Evolutionary conservation across 148 eudicot species (phyloP).

Genomic region (Rhododendron vialii): DNA sequence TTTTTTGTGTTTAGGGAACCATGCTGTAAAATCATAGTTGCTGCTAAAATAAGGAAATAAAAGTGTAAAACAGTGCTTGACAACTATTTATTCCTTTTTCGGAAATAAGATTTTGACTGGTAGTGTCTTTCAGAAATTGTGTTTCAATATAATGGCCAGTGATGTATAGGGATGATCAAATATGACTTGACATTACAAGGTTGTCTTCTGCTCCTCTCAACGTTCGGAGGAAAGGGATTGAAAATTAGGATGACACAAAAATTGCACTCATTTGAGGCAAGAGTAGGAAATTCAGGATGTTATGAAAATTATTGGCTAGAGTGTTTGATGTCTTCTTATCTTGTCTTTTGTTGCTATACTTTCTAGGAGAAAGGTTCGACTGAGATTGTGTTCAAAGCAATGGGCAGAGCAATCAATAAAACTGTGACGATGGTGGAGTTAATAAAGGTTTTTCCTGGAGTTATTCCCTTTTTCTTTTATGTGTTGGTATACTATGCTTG

Average conservation of each 20-base stretch:
- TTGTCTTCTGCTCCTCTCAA: background rate
- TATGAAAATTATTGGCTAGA: background rate
- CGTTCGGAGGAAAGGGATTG: background rate
- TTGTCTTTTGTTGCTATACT: constrained; percentile 2
- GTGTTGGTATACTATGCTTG: background rate
- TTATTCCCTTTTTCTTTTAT: background rate
- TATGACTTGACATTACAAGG: background rate
- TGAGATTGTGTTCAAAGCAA: constrained; percentile 90
- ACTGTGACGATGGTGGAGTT: constrained; percentile 97
- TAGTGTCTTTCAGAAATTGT: background rate
- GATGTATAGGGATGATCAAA: background rate
- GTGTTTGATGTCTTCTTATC: background rate
- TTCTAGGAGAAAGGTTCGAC: constrained; percentile 74
- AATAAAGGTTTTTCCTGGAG: constrained; percentile 56
- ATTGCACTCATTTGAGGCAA: background rate
- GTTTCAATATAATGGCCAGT: background rate
- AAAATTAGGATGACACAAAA: background rate
- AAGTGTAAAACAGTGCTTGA: background rate
- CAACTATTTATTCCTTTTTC: background rate
- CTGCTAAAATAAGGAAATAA: background rate
- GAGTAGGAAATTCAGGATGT: background rate
- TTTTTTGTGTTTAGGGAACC: background rate
- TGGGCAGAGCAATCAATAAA: constrained; percentile 98
- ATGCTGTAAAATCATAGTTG: background rate
- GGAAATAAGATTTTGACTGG: background rate